Conservation (phyloP, 176 grass and related monocot species). For the Musa acuminata region DNA sequence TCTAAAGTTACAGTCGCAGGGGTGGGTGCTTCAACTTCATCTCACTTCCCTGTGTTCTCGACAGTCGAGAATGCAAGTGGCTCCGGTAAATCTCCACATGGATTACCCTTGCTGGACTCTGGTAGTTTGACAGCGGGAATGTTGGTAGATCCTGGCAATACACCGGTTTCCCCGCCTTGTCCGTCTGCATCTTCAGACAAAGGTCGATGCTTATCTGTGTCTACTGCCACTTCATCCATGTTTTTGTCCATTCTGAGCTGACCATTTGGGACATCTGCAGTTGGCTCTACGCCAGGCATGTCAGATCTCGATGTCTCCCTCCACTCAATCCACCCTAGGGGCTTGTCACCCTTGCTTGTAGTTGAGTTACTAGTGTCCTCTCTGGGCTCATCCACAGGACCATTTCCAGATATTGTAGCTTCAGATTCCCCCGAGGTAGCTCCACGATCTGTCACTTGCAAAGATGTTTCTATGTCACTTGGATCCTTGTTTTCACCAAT, state of each 20-base stretch:
- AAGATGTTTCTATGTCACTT: slow-evolving; percentile 24
- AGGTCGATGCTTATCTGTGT: not conserved
- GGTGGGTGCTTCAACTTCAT: not conserved
- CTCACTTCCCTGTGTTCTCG: not conserved
- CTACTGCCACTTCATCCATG: not conserved
- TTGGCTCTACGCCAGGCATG: not conserved
- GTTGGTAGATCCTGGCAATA: not conserved
- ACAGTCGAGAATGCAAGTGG: not conserved
- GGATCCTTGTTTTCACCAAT: slow-evolving; percentile 18
- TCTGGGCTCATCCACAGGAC: slow-evolving; percentile 3
- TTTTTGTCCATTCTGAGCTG: slow-evolving; percentile 4
- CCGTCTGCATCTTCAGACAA: not conserved
- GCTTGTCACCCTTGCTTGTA: not conserved
- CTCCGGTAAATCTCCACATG: not conserved
- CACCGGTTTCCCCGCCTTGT: not conserved
- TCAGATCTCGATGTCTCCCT: not conserved
- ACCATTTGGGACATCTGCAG: slow-evolving; percentile 4
- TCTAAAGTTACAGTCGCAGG: not conserved
- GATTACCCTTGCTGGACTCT: not conserved
- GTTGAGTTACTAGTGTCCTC: not conserved
- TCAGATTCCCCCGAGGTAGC: not conserved
- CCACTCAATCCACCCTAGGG: slow-evolving; percentile 13
- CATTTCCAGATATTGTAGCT: not conserved
- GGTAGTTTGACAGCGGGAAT: not conserved
- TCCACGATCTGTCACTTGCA: not conserved